These are phyloP conservation scores for Aspergillus fructus DNA, from an alignment of 2,329 filamentous ascomycete genomes.

Conservation along the genomic window DNA sequence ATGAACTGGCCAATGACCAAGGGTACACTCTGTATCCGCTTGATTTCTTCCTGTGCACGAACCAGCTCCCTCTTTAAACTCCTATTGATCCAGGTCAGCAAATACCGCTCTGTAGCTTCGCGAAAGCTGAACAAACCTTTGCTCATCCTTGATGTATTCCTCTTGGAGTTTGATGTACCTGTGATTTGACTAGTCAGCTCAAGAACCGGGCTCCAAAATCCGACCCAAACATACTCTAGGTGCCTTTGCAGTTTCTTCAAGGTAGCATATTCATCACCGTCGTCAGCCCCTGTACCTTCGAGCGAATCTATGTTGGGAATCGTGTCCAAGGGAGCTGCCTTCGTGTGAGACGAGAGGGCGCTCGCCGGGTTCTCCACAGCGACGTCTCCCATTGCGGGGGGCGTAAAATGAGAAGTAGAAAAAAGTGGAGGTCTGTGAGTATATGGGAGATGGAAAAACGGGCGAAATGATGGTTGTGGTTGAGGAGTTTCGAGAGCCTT, in stretches of 20 bases:
- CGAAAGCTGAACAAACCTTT: constrained; percentile 59
- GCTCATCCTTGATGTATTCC: constrained; percentile 99
- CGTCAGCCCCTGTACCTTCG: constrained; percentile 77
- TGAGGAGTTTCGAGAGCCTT: not conserved
- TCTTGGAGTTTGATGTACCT: constrained; percentile 97
- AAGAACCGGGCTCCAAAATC: not conserved
- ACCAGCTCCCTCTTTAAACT: constrained; percentile 97
- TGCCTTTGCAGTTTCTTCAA: constrained; percentile 96
- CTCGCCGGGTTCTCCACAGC: constrained; percentile 78
- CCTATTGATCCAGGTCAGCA: constrained; percentile 46
- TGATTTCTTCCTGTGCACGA: constrained; percentile 97
- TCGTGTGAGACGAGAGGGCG: constrained; percentile 75
- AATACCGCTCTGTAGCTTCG: not conserved
- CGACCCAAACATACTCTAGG: constrained; percentile 67
- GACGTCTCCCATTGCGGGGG: constrained; percentile 73
- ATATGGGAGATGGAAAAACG: not conserved
- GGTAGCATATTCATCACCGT: constrained; percentile 87
- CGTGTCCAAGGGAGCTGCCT: constrained; percentile 69
- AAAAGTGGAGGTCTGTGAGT: not conserved
- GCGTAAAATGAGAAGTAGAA: not conserved
- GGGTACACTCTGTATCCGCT: constrained; percentile 97
- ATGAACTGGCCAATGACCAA: constrained; percentile 99
- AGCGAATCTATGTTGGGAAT: constrained; percentile 90
- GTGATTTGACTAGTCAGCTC: constrained; percentile 23
- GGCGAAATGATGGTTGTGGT: not conserved